Percentiles rank a stretch among this genome's conserved stretches.
Evolutionary conservation across 495 filamentous ascomycete species (phyloP).

Genomic region (Lasiosphaeria hispida): DNA sequence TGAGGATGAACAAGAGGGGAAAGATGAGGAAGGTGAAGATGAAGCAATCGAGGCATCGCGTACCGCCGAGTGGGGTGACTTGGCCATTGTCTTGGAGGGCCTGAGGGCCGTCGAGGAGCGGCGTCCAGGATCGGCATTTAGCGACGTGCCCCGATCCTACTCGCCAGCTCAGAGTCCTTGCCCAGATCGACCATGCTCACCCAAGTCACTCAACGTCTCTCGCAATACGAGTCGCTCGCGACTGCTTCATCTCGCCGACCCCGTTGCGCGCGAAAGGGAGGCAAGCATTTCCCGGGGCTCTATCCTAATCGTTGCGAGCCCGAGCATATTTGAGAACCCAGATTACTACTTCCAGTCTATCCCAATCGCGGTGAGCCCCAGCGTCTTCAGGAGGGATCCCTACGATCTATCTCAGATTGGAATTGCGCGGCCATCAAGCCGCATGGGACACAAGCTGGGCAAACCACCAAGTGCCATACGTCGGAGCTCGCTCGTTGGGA

Average conservation of each 20-base stretch:
- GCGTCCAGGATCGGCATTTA: conserved; percentile 16
- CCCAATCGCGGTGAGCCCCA: conserved; percentile 17
- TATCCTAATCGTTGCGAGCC: conserved; percentile 15
- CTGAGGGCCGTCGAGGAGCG: conserved; percentile 8
- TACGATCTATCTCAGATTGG: neutral
- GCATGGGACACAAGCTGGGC: conserved; percentile 7
- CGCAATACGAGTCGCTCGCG: conserved; percentile 18
- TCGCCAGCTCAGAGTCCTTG: conserved; percentile 6
- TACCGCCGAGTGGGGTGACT: conserved; percentile 11
- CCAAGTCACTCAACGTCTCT: conserved; percentile 25
- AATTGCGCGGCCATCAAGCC: conserved; percentile 9
- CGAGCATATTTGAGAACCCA: conserved; percentile 7
- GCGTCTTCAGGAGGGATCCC: conserved; percentile 6
- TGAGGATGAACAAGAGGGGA: conserved; percentile 3
- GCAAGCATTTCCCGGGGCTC: conserved; percentile 7
- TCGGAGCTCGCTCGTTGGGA: conserved; percentile 1
- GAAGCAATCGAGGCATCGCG: neutral
- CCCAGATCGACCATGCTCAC: conserved; percentile 22
- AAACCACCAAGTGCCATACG: neutral
- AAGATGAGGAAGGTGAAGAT: neutral
- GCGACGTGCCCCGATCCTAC: neutral
- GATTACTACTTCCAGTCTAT: neutral
- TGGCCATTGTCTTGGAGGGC: conserved; percentile 12
- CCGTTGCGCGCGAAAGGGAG: conserved; percentile 2
- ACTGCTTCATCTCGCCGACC: conserved; percentile 1